Evolutionary conservation across 805 yeast genomes (phyloP), one percentile per base, ranked within the genome.

Genomic region (Kluyveromyces starmeri): DNA sequence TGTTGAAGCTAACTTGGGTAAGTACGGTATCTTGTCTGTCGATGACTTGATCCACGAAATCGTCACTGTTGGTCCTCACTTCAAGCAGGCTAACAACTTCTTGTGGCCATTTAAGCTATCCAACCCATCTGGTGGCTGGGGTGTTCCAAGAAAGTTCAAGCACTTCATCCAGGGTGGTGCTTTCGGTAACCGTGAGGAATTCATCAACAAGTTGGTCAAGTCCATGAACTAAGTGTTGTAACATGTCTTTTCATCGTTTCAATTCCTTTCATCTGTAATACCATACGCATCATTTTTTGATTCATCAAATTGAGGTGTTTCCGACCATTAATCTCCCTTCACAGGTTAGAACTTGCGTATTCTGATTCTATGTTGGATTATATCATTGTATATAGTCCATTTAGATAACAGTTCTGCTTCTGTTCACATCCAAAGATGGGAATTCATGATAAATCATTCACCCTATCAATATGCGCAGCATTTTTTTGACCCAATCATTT

Each of bases 111-210:
- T 85, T 89, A 78, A 83, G 75, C 78, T 85, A 67, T 83, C 95
- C 58, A 83, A 82, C 80, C 95, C 95, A 70, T 75, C 76, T 68
- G 95, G 95, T 72, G 95, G 95, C 70, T 85, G 94, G 95, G 89
- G 94, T 75, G 83, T 83, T 54, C 73, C 78, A 69, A 85, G 95
- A 80, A 85, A 85, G 78, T 85, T 85, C 94, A 78, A 78, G 74
- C 95, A 85, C 74, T 85, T 82, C 66, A 81, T 85, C 77, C 94
- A 83, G 74, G 95, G 95, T 76, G 95, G 95, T 81, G 80, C 92
- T 75, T 78, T 85, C 69, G 95, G 95, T 82, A 85, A 85, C 94
- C 83, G 95, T 73, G 95, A 85, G 75, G 79, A 83, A 62, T 81
- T 74, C 83, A 85, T 85, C 72, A 85, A 85, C 81, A 79, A 82